A percentile compares a stretch with the other conserved stretches of the same genome.
These are phyloP conservation scores for Bathelium albidoporum DNA, from an alignment of 495 filamentous ascomycete species.

Conservation along the genomic window DNA sequence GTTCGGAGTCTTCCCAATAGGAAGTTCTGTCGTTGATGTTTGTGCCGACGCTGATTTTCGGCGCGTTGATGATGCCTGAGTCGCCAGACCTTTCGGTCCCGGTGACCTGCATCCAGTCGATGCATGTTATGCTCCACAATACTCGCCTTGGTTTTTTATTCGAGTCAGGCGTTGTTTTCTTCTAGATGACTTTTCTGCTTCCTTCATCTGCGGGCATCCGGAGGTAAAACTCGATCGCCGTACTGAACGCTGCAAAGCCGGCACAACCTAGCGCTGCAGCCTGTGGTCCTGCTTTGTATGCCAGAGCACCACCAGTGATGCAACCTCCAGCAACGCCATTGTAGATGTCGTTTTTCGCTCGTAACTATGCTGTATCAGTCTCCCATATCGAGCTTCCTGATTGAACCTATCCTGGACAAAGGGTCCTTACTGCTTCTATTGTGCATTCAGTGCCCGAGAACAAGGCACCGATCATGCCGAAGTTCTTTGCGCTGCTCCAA, in stretches of 20 bases:
- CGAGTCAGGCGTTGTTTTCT: not conserved
- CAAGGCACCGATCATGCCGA: conserved; percentile 80
- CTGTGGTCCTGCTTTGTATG: conserved; percentile 76
- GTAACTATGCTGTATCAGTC: conserved; percentile 29
- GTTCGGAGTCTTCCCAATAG: no score
- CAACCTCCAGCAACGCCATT: conserved; percentile 87
- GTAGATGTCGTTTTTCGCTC: conserved; percentile 85
- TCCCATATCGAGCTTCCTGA: not conserved
- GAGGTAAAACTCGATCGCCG: conserved; percentile 88
- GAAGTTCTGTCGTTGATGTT: no score
- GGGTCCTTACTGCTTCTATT: conserved; percentile 58
- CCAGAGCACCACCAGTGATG: conserved; percentile 80
- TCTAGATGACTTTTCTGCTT: conserved; percentile 18
- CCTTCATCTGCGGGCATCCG: conserved; percentile 26
- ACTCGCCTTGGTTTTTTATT: no score
- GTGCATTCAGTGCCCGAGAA: conserved; percentile 92
- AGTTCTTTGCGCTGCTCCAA: conserved; percentile 84
- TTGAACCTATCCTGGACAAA: not conserved
- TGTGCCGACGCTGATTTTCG: no score
- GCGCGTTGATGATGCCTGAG: no score
- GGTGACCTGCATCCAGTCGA: no score
- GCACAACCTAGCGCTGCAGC: conserved; percentile 82
- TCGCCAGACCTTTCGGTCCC: no score
- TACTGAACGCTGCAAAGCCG: conserved; percentile 91
- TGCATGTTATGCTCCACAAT: no score